Evolutionary conservation across 2,329 filamentous ascomycete species (phyloP).

Genomic region (Xylariaceae sp.): DNA sequence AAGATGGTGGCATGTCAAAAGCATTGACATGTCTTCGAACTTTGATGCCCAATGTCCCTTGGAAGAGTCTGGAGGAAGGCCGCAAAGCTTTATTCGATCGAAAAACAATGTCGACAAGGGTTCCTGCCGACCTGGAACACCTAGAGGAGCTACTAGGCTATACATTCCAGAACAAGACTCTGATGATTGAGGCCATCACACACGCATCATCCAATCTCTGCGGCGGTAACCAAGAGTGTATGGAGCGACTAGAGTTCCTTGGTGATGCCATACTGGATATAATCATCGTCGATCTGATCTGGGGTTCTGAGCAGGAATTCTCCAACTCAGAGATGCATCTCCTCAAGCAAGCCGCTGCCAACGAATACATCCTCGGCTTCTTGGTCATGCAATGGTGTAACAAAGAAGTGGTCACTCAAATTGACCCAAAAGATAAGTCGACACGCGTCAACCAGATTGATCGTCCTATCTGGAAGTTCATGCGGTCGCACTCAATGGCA

Average conservation of each 20-base stretch:
- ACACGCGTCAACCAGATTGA: slow-evolving; percentile 24
- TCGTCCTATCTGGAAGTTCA: slow-evolving; percentile 66
- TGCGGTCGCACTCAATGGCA: slow-evolving; percentile 55
- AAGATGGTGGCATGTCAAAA: slow-evolving; percentile 64
- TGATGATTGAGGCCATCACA: slow-evolving; percentile 78
- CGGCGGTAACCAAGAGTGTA: slow-evolving; percentile 35
- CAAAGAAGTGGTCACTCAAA: slow-evolving; percentile 31
- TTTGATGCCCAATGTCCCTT: slow-evolving; percentile 61
- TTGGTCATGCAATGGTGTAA: slow-evolving; percentile 60
- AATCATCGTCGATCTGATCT: slow-evolving; percentile 66
- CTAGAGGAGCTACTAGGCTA: slow-evolving; percentile 71
- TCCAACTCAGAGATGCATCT: slow-evolving; percentile 66
- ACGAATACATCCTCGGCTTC: slow-evolving; percentile 77
- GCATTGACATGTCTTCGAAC: slow-evolving; percentile 62
- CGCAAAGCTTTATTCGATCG: slow-evolving; percentile 43
- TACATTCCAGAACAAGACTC: slow-evolving; percentile 61
- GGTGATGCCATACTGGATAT: slow-evolving; percentile 84
- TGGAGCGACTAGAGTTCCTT: slow-evolving; percentile 81
- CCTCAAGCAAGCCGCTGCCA: slow-evolving; percentile 73
- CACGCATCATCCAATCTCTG: slow-evolving; percentile 61
- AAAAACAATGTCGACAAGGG: slow-evolving; percentile 34
- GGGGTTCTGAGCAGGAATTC: slow-evolving; percentile 41
- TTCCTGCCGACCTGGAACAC: slow-evolving; percentile 42
- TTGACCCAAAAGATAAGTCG: slow-evolving; percentile 23
- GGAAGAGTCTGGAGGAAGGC: slow-evolving; percentile 45